Conservation (phyloP, 2,329 filamentous ascomycete species). For the Chrysoporthe deuterocubensis region DNA sequence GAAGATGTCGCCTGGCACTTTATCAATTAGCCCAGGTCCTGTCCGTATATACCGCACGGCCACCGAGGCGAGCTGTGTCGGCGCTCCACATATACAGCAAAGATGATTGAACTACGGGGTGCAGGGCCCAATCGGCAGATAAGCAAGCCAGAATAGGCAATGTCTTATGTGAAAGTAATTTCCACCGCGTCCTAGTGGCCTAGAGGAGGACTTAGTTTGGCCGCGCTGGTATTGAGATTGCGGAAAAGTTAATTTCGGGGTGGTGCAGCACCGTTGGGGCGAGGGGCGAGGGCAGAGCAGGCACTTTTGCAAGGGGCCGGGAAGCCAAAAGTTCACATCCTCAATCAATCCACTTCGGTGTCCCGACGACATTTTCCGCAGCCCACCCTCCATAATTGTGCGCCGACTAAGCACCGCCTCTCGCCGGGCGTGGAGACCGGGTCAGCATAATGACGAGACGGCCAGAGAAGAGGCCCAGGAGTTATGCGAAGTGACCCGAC, state of each 20-base stretch:
- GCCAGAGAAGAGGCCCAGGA: neutral
- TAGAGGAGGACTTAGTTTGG: neutral
- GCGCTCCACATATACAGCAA: neutral
- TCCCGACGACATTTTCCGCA: neutral
- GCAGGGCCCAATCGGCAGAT: neutral
- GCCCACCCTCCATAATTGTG: neutral
- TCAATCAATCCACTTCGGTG: neutral
- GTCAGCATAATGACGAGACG: neutral
- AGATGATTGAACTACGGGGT: neutral
- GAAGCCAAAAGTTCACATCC: neutral
- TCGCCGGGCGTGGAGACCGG: neutral
- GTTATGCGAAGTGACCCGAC: neutral
- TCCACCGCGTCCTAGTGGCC: neutral
- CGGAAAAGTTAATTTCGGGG: conserved; percentile 10
- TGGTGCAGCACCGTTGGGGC: neutral
- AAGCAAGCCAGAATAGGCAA: neutral
- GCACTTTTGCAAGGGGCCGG: conserved; percentile 10
- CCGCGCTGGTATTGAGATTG: neutral
- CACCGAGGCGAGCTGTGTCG: neutral
- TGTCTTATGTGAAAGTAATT: conserved; percentile 13
- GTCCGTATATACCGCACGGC: neutral
- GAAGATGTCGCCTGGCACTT: too few relatives aligned
- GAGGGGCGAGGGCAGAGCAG: neutral
- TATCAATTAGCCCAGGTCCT: too few relatives aligned
- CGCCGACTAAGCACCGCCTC: neutral